These are phyloP conservation scores for Candolleomyces efflorescens DNA, from an alignment of 768 basidiomycete genomes.

Conservation along the genomic window DNA sequence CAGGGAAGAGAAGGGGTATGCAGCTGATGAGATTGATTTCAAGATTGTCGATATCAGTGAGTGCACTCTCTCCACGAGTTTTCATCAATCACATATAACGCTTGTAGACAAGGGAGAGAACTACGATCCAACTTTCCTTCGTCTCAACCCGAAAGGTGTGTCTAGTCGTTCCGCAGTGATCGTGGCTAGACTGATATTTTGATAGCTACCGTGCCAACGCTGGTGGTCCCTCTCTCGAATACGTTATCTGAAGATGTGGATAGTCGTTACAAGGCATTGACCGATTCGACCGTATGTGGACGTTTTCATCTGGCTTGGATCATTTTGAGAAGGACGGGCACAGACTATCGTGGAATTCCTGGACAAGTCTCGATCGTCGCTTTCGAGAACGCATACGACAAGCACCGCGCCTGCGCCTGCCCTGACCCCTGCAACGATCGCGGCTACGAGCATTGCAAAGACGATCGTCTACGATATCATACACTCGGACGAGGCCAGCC, in stretches of 20 bases:
- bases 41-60: conserved; percentile 61
- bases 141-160: conserved; percentile 73
- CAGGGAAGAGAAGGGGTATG: conserved; percentile 81
- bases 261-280: conserved; percentile 76
- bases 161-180: background rate
- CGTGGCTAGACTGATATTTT: background rate
- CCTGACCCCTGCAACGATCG: conserved; percentile 77
- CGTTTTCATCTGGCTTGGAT: background rate
- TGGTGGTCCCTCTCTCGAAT: conserved; percentile 80
- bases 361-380: conserved; percentile 72
- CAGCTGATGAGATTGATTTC: conserved; percentile 66
- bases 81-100: background rate
- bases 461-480: conserved; percentile 49
- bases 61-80: background rate
- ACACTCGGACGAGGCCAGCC: conserved; percentile 61
- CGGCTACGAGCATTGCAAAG: conserved; percentile 50
- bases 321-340: background rate
- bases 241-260: conserved; percentile 67
- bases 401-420: conserved; percentile 71
- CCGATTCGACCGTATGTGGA: conserved; percentile 59
- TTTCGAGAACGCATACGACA: conserved; percentile 65
- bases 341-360: conserved; percentile 78
- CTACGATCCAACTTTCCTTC: conserved; percentile 67
- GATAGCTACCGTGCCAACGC: conserved; percentile 72
- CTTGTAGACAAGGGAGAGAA: conserved; percentile 71